Conservation (phyloP, 495 filamentous ascomycete genomes). For the Amphirosellinia nigrospora region DNA sequence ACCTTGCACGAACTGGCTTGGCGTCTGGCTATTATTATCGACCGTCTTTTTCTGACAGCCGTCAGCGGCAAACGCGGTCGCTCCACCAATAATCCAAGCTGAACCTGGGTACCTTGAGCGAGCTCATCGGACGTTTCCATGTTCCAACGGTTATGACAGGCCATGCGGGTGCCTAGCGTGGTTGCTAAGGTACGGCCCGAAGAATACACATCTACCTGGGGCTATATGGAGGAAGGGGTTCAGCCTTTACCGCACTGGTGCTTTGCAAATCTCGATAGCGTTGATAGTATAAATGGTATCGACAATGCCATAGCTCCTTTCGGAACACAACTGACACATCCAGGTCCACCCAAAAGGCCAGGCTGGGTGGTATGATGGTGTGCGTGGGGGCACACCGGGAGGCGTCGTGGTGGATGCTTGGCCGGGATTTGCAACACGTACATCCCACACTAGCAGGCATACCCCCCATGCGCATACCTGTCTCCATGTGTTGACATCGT, state of each 20-base stretch:
- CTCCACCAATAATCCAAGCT: slow-evolving; percentile 18
- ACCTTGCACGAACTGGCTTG: slow-evolving; percentile 11
- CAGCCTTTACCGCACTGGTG: background rate
- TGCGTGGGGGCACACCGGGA: slow-evolving; percentile 19
- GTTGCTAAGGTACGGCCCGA: slow-evolving; percentile 22
- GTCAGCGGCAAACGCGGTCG: slow-evolving; percentile 19
- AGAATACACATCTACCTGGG: slow-evolving; percentile 16
- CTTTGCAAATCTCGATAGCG: slow-evolving; percentile 5
- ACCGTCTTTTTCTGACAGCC: background rate
- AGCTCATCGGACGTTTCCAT: slow-evolving; percentile 8
- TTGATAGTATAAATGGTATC: slow-evolving; percentile 18
- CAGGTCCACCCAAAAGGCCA: slow-evolving; percentile 17
- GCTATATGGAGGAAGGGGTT: slow-evolving; percentile 5
- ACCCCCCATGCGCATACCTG: slow-evolving; percentile 12
- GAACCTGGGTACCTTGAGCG: background rate
- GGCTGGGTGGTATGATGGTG: slow-evolving; percentile 20
- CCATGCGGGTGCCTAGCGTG: slow-evolving; percentile 14
- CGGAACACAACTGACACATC: slow-evolving; percentile 18
- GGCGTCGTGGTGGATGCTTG: slow-evolving; percentile 20
- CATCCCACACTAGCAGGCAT: slow-evolving; percentile 17
- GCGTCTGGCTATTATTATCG: slow-evolving; percentile 19
- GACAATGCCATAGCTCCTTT: slow-evolving; percentile 20
- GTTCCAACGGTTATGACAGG: slow-evolving; percentile 8
- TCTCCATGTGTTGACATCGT: slow-evolving; percentile 23
- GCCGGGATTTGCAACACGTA: slow-evolving; percentile 11